phyloP scores from a whole-genome alignment of 2,329 filamentous ascomycete genomes.

The Fusarium compactum region DNA sequence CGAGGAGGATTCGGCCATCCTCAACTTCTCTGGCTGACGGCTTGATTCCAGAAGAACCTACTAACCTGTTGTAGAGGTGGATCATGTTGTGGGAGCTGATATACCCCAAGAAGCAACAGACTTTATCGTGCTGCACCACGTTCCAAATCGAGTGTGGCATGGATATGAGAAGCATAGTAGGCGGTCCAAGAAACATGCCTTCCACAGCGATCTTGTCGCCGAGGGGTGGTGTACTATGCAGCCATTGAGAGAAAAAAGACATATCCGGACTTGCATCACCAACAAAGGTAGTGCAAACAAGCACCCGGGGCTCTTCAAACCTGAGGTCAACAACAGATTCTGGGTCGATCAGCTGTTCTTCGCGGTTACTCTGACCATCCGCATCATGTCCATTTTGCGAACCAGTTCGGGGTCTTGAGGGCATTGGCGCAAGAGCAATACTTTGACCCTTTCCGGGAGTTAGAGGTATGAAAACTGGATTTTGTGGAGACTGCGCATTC shows the following conservation, averaged over 20 bases:
- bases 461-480: slow-evolving; percentile 67
- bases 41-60: slow-evolving; percentile 59
- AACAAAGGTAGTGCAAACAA: slow-evolving; percentile 75
- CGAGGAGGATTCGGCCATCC: slow-evolving; percentile 68
- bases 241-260: slow-evolving; percentile 74
- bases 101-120: slow-evolving; percentile 74
- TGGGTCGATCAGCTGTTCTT: slow-evolving; percentile 60
- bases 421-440: slow-evolving; percentile 65
- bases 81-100: slow-evolving; percentile 77
- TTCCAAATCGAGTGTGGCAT: slow-evolving; percentile 74
- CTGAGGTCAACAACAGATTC: slow-evolving; percentile 65
- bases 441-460: slow-evolving; percentile 66
- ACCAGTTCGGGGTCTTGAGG: slow-evolving; percentile 48
- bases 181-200: slow-evolving; percentile 75
- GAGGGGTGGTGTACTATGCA: slow-evolving; percentile 68
- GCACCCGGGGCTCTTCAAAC: slow-evolving; percentile 72
- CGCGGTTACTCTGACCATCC: slow-evolving; percentile 44
- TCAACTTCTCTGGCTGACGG: slow-evolving; percentile 66
- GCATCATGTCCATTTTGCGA: slow-evolving; percentile 47
- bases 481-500: slow-evolving; percentile 52
- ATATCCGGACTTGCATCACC: slow-evolving; percentile 74
- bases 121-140: slow-evolving; percentile 73
- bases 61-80: slow-evolving; percentile 70
- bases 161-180: slow-evolving; percentile 74
- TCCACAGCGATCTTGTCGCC: slow-evolving; percentile 72